Conservation (phyloP, 139 green algal genomes). For the Picochlorum sp. region DNA sequence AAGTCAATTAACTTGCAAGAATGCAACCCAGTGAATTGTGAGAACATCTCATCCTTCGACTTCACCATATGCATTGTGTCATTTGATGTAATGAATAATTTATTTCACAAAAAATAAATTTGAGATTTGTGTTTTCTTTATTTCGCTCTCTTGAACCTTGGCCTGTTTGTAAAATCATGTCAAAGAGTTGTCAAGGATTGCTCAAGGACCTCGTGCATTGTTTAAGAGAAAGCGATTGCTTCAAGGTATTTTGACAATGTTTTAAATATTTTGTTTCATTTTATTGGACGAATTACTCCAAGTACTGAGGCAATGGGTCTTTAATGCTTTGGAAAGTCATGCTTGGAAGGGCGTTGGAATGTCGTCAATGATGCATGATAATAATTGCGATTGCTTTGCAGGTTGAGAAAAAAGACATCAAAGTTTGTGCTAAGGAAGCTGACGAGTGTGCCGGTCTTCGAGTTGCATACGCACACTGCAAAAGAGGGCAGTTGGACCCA, state of each 20-base stretch:
- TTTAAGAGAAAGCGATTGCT: slow-evolving; percentile 52
- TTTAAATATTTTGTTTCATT: neutral
- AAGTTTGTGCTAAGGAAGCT: slow-evolving; percentile 36
- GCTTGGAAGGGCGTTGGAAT: neutral
- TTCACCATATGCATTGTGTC: too few species aligned
- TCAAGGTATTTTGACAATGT: slow-evolving; percentile 30
- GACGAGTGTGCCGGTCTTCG: slow-evolving; percentile 51
- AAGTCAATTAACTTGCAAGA: too few species aligned
- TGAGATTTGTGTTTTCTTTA: too few species aligned
- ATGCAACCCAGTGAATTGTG: too few species aligned
- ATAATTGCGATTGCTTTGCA: neutral
- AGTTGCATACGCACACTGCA: slow-evolving; percentile 54
- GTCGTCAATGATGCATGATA: neutral
- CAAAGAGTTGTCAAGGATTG: slow-evolving; percentile 47
- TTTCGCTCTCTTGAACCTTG: too few species aligned
- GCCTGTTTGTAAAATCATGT: too few species aligned
- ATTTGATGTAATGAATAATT: too few species aligned
- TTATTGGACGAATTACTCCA: too few species aligned
- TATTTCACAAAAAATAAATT: too few species aligned
- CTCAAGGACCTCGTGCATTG: slow-evolving; percentile 60
- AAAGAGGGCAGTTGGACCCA: slow-evolving; percentile 57
- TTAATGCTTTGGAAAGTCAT: too few species aligned
- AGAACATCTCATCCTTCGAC: too few species aligned
- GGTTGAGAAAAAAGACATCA: slow-evolving; percentile 35
- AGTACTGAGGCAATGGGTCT: neutral